Percentiles rank a stretch among this genome's conserved stretches.
Evolutionary conservation across 306 rosid species (phyloP).

Genomic region (Medicago lupulina): DNA sequence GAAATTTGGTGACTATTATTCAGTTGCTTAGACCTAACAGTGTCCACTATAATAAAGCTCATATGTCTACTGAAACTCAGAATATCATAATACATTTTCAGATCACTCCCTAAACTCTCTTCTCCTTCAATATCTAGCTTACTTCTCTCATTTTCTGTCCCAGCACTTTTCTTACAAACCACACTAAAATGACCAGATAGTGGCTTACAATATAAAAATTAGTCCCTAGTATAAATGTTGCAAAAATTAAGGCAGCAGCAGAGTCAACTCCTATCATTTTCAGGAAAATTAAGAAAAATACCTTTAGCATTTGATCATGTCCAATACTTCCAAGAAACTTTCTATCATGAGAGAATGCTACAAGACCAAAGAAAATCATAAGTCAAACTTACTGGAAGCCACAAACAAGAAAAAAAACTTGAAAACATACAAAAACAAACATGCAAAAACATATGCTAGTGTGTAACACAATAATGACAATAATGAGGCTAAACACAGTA

Average conservation of each 20-base stretch:
- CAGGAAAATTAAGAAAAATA: slow-evolving; percentile 35
- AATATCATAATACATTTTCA: neutral
- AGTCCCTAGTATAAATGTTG: neutral
- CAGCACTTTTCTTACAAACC: neutral
- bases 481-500: slow-evolving; percentile 29
- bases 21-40: slow-evolving; percentile 3
- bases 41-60: neutral
- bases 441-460: slow-evolving; percentile 10
- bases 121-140: slow-evolving; percentile 4
- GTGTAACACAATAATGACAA: slow-evolving; percentile 15
- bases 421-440: slow-evolving; percentile 10
- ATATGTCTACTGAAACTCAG: neutral
- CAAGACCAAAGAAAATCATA: slow-evolving; percentile 46
- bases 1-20: neutral
- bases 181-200: neutral
- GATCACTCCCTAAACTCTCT: neutral
- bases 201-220: slow-evolving; percentile 4
- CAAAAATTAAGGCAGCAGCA: neutral
- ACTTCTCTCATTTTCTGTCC: slow-evolving; percentile 7
- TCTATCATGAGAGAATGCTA: slow-evolving; percentile 80
- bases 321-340: slow-evolving; percentile 86
- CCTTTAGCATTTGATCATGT: slow-evolving; percentile 84
- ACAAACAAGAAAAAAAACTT: slow-evolving; percentile 1
- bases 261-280: slow-evolving; percentile 6
- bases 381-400: slow-evolving; percentile 35